Evolutionary conservation across 495 filamentous ascomycete species (phyloP), one percentile per base, ranked within the genome.

Genomic region (Aspergillus indologenus): DNA sequence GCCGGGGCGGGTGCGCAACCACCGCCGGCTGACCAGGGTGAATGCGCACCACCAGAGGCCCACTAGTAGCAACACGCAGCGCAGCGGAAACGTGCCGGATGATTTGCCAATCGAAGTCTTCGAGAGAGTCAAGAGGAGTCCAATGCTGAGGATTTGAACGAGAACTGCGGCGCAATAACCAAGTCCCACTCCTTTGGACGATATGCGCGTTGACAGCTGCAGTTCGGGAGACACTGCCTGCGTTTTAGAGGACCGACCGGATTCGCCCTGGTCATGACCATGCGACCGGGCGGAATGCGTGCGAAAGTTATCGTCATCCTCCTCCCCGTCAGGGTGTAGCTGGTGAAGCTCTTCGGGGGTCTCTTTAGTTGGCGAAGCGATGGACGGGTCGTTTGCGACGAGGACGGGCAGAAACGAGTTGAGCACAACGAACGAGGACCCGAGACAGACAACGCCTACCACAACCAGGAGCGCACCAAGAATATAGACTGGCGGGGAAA

Each of bases 1-100:
- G 0, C 92, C 92, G 0, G 92, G 92, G n/a, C 92, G 82, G 22
- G 86, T 83, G 21, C 89, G 83, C 15, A 96, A 80, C 86, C 87
- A 94, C 65, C 90, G 75, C n/a, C 90, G 85, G 21, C 87, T 83
- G 11, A 92, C 90, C 54, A 95, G 78, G 3, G 90, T 92, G 68
- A 96, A 95, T 22, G 82, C 58, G 52, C 87, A 85, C 92, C 92
- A 96, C 92, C 92, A 96, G n/a, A 84, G 74, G 9, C 92, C 92
- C 24, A 96, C 84, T 21, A 89, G 68, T 55, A 92, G 88, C 29
- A 96, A 76, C 3, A 93, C 88, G 22, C 92, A 79, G 14, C 90
- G 85, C 55, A 90, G 81, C 1, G 87, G 86, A 18, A 73, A 60
- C 0, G 73, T 71, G 5, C 56, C 68, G 2, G 70, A 71, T 0